Percentiles rank a stretch among this genome's conserved stretches.
phyloP scores from a whole-genome alignment of 2,329 filamentous ascomycete genomes.

The Biscogniauxia mediterranea region DNA sequence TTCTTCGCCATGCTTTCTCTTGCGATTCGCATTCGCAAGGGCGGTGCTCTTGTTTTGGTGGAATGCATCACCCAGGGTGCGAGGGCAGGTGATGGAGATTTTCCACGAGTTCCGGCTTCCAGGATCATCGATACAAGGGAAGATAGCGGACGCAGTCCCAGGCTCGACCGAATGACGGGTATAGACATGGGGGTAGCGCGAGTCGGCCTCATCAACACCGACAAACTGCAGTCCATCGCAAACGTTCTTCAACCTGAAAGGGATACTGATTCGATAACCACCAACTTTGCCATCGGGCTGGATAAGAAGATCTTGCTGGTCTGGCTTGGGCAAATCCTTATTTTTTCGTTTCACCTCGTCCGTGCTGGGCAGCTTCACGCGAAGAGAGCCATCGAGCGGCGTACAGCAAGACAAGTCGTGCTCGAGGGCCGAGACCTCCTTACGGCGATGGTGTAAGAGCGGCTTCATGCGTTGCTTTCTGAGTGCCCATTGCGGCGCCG shows the following conservation, averaged over 20 bases:
- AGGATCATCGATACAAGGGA: conserved; percentile 89
- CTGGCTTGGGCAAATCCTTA: conserved; percentile 35
- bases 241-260: conserved; percentile 73
- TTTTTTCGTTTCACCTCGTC: conserved; percentile 33
- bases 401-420: conserved; percentile 56
- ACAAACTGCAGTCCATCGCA: conserved; percentile 91
- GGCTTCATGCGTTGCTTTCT: conserved; percentile 64
- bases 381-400: conserved; percentile 53
- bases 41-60: conserved; percentile 37
- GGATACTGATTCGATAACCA: conserved; percentile 58
- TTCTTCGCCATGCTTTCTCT: conserved; percentile 41
- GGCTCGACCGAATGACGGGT: conserved; percentile 78
- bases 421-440: conserved; percentile 54
- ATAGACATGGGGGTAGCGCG: conserved; percentile 86
- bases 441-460: conserved; percentile 49
- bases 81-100: conserved; percentile 80
- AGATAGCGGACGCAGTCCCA: conserved; percentile 79
- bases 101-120: conserved; percentile 83
- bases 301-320: conserved; percentile 37
- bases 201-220: conserved; percentile 75
- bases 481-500: conserved; percentile 73
- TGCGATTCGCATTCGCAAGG: conserved; percentile 32
- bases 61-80: conserved; percentile 78
- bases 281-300: conserved; percentile 35
- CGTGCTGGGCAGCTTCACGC: conserved; percentile 38